Conservation (phyloP, 2,329 filamentous ascomycete species). For the Arthrocladium fulminans region DNA sequence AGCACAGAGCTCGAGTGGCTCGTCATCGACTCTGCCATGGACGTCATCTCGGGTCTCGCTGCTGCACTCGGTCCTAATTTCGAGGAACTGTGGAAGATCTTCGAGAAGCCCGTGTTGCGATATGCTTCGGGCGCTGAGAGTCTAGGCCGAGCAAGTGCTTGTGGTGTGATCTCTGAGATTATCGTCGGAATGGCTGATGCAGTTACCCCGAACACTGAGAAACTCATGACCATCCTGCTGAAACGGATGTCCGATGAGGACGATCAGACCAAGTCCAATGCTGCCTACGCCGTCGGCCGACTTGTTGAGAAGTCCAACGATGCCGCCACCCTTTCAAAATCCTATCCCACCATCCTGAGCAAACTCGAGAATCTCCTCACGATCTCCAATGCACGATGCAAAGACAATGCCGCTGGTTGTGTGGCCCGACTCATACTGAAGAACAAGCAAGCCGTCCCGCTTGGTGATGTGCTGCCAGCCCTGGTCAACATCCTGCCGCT, state of each 20-base stretch:
- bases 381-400: constrained; percentile 66
- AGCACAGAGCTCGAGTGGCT: constrained; percentile 97
- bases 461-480: constrained; percentile 71
- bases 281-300: constrained; percentile 81
- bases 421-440: constrained; percentile 85
- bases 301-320: constrained; percentile 74
- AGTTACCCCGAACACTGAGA: constrained; percentile 72
- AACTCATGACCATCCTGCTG: constrained; percentile 68
- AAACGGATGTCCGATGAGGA: constrained; percentile 87
- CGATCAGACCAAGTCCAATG: constrained; percentile 85
- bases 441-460: constrained; percentile 72
- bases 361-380: constrained; percentile 81
- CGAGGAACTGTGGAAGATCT: constrained; percentile 85
- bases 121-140: constrained; percentile 78
- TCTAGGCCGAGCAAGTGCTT: constrained; percentile 78
- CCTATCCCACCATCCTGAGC: constrained; percentile 66
- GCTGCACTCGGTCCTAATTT: constrained; percentile 74
- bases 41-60: constrained; percentile 77
- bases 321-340: constrained; percentile 61
- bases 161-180: constrained; percentile 87
- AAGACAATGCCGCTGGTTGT: constrained; percentile 90
- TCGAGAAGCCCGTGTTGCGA: constrained; percentile 83
- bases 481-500: constrained; percentile 73
- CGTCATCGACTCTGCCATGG: constrained; percentile 85
- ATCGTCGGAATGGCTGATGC: constrained; percentile 71